Evolutionary conservation across 176 grass and related monocot species (phyloP), one percentile per base, ranked within the genome.

Genomic region (Triticum timopheevii): DNA sequence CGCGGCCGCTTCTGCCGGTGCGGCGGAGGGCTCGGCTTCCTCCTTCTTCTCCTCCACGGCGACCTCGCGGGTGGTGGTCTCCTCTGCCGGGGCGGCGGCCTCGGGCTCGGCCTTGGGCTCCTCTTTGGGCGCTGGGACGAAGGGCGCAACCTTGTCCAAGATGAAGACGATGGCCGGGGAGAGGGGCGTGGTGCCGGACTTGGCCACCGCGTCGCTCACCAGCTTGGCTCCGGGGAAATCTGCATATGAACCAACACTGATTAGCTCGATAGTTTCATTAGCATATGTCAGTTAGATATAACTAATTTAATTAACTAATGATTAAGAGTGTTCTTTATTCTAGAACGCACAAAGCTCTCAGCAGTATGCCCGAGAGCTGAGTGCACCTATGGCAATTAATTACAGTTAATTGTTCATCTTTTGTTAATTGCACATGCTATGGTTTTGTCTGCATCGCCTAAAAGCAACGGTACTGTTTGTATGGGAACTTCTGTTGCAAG

Each of bases 201-300:
- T 94, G 77, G 89, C 78, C 73, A 95, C 94, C 31, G 88, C 93
- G 13, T 96, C 97, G 54, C 94, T 98, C 69, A 96, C 88, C 44
- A n/a, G 11, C 88, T 98, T 90, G 56, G 97, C 92, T 65, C 97
- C 94, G 0, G 97, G 97, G 87, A 98, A 98, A 23, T 90, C 97
- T 98, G 67, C 15, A 58, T 22, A 39, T 4, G 1, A 12, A 67
- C 20, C 7, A 28, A 58, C 4, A 2, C n/a, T 19, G 0, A 31
- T 69, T 69, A 76, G 28, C 20, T 36, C n/a, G 0, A 16, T 47
- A 74, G 23, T 16, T 47, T 52, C 1, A 52, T 52, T 52, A 52
- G 49, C 15, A 17, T 17, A 52, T 17, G 49, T 16, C 49, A 4
- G 49, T 52, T 17, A 52, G 13, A 52, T 9, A 65, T 13, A 65